Evolutionary conservation across 1,284 basidiomycete genomes (phyloP).

Genomic region (Amylostereum chailletii): DNA sequence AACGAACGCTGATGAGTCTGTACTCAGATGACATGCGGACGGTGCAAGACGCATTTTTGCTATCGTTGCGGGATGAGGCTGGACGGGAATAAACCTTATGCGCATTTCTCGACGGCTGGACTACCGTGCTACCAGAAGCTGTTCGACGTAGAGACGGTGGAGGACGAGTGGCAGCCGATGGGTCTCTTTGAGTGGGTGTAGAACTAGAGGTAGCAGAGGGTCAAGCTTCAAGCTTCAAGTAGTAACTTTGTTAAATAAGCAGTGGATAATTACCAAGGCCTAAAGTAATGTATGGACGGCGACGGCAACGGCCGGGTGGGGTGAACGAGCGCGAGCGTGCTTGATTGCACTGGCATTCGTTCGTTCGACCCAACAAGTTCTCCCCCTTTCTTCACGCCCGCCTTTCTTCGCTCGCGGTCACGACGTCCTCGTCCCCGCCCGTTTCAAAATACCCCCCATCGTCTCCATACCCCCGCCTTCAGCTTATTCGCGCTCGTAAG

Average conservation of each 20-base stretch:
- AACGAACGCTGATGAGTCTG: slow-evolving; percentile 6
- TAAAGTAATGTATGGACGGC: too few species aligned
- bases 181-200: slow-evolving; percentile 28
- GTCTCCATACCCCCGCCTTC: slow-evolving; percentile 16
- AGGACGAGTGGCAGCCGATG: slow-evolving; percentile 45
- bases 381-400: too few species aligned
- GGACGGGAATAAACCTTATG: slow-evolving; percentile 45
- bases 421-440: too few species aligned
- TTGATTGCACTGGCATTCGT: too few species aligned
- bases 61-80: slow-evolving; percentile 62
- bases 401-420: too few species aligned
- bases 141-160: slow-evolving; percentile 45
- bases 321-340: too few species aligned
- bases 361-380: too few species aligned
- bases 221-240: not conserved
- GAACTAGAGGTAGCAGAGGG: not conserved
- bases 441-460: slow-evolving; percentile 16
- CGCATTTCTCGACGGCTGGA: slow-evolving; percentile 57
- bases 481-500: slow-evolving; percentile 13
- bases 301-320: too few species aligned
- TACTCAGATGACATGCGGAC: slow-evolving; percentile 62
- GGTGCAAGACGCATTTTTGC: slow-evolving; percentile 68
- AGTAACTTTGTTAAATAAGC: too few species aligned
- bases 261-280: too few species aligned
- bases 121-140: slow-evolving; percentile 52